A percentile compares a stretch with the other conserved stretches of the same genome.
phyloP scores from a whole-genome alignment of 2,329 filamentous ascomycete genomes.

The Fusarium dlaminii region DNA sequence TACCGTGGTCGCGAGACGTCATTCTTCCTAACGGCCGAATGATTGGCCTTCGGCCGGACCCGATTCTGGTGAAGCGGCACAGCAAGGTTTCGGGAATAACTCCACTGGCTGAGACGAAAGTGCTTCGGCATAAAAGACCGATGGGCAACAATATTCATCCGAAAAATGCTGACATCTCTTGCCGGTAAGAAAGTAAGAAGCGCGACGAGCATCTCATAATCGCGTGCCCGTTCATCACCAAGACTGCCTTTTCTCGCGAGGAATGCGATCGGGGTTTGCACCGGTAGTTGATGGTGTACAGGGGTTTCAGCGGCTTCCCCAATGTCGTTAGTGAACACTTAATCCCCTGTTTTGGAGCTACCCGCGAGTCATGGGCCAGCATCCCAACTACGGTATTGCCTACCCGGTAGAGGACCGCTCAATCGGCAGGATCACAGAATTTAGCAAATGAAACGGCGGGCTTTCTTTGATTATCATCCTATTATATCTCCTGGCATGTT shows the following conservation, averaged over 20 bases:
- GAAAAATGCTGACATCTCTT: too few species aligned
- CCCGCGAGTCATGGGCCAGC: neutral
- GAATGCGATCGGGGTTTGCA: neutral
- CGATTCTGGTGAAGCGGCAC: neutral
- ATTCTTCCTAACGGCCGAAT: neutral
- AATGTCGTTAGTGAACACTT: neutral
- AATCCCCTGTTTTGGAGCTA: neutral
- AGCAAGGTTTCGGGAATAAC: neutral
- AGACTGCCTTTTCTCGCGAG: neutral
- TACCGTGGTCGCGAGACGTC: neutral
- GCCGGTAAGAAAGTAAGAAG: too few species aligned
- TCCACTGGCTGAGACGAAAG: neutral
- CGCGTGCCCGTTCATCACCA: accelerated
- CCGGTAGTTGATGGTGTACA: neutral
- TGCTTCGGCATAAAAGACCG: neutral
- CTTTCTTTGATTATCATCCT: accelerated
- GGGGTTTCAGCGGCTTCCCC: neutral
- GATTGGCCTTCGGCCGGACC: neutral
- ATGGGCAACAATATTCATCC: too few species aligned
- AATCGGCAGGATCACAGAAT: neutral
- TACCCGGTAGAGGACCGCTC: neutral
- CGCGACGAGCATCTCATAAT: neutral
- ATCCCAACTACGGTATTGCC: neutral
- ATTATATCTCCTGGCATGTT: accelerated
- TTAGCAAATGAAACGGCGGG: accelerated